Evolutionary conservation across 148 eudicot species (phyloP), one percentile per base, ranked within the genome.

Genomic region (Agrostemma githago): DNA sequence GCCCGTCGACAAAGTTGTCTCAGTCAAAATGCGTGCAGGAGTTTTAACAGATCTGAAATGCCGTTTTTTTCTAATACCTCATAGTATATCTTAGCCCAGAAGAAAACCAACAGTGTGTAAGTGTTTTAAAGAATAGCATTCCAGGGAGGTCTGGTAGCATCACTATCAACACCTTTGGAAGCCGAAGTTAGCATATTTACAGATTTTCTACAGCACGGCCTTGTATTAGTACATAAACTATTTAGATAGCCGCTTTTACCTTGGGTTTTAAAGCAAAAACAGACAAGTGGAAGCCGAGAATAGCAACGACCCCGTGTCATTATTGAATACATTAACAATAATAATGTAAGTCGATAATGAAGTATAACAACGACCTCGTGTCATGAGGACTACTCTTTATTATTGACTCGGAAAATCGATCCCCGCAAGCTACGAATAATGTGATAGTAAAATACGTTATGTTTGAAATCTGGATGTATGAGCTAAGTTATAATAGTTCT

Each of bases 61-160:
- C n/a, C 62, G 38, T 3, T 53, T 20, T 16, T 66, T 42, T 72
- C n/a, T n/a, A n/a, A n/a, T 72, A 79, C 97, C 96, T 88, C 96
- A 82, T 89, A 89, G 83, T 89, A 94, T 79, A 94, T 94, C 89
- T 89, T 96, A 61, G 98, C 98, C 97, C 98, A 94, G 74, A 94
- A 92, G 63, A 89, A 88, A 74, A 94, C 96, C 82, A 94, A 93
- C 59, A 94, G 86, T 11, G 97, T 88, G 81, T 88, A 94, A 41
- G 97, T 92, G 16, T 96, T 87, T 96, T 87, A 78, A 92, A 94
- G 78, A 94, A 94, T 17, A 94, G 80, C 74, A 94, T 79, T 56
- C 93, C 97, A 40, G 98, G 98, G 78, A 92, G 86, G 76, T 94
- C 96, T 83, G 91, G 75, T 61, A 88, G 59, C 70, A 90, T 66